Conservation (phyloP, 2,329 filamentous ascomycete genomes). For the Coniochaeta sp. region DNA sequence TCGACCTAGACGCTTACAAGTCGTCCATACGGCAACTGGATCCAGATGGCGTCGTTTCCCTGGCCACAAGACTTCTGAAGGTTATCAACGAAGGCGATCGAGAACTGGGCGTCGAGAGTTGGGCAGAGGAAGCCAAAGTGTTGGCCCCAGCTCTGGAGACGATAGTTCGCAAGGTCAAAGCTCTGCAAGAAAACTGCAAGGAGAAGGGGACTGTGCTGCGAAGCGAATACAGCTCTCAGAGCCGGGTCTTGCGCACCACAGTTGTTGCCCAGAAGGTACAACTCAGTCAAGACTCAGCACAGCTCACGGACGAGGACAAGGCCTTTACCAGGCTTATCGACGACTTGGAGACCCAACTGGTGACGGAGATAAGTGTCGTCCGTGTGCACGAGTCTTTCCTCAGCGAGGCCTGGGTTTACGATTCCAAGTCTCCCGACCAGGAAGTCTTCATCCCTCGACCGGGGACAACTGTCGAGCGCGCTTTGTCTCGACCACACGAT, state of each 20-base stretch:
- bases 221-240: constrained; percentile 68
- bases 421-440: constrained; percentile 58
- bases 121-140: constrained; percentile 21
- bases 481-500: constrained; percentile 64
- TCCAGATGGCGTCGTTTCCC: constrained; percentile 36
- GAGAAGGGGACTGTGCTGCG: constrained; percentile 46
- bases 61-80: constrained; percentile 34
- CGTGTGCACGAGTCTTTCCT: constrained; percentile 44
- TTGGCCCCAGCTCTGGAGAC: constrained; percentile 26
- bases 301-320: constrained; percentile 62
- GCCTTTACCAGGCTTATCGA: constrained; percentile 62
- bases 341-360: constrained; percentile 40
- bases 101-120: constrained; percentile 27
- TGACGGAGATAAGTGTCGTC: constrained; percentile 24
- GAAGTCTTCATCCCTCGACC: constrained; percentile 71
- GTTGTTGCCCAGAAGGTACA: constrained; percentile 77
- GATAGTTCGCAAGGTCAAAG: constrained; percentile 37
- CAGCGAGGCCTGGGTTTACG: constrained; percentile 70
- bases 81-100: constrained; percentile 26
- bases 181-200: constrained; percentile 36
- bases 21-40: constrained; percentile 52
- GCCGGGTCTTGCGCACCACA: constrained; percentile 65
- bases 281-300: constrained; percentile 65
- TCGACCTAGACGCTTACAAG: constrained; percentile 41
- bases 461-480: constrained; percentile 62